Evolutionary conservation across 495 filamentous ascomycete genomes (phyloP).

Genomic region (Pseudoneurospora amorphoporcata): DNA sequence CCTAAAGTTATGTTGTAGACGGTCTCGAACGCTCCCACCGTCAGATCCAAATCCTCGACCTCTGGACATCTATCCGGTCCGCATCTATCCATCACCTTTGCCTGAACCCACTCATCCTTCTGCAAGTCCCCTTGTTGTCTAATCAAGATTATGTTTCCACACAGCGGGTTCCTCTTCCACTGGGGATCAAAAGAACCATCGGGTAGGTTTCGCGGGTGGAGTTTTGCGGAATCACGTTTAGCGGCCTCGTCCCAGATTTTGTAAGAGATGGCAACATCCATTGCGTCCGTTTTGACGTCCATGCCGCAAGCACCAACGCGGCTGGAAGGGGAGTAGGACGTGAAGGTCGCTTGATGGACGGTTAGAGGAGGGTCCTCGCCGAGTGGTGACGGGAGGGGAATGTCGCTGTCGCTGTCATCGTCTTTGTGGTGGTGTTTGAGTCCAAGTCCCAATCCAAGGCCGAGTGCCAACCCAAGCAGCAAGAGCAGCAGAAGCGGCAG

Average conservation of each 20-base stretch:
- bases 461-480: background rate
- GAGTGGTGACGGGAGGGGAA: background rate
- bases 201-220: background rate
- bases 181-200: conserved; percentile 29
- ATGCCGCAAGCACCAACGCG: conserved; percentile 56
- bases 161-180: conserved; percentile 62
- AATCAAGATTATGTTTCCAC: conserved; percentile 52
- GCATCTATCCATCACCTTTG: conserved; percentile 69
- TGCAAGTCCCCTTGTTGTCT: conserved; percentile 31
- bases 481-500: background rate
- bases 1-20: conserved; percentile 48
- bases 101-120: conserved; percentile 39
- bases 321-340: conserved; percentile 36
- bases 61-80: conserved; percentile 39
- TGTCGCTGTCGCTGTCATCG: background rate
- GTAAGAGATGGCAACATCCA: conserved; percentile 58
- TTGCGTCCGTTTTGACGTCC: conserved; percentile 37
- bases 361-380: background rate
- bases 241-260: conserved; percentile 50
- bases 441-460: background rate
- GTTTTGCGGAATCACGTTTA: conserved; percentile 1
- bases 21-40: conserved; percentile 45
- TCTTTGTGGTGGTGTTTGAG: background rate
- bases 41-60: conserved; percentile 58
- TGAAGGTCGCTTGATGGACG: background rate